phyloP scores from a whole-genome alignment of 306 rosid genomes.

The Begonia masoniana region DNA sequence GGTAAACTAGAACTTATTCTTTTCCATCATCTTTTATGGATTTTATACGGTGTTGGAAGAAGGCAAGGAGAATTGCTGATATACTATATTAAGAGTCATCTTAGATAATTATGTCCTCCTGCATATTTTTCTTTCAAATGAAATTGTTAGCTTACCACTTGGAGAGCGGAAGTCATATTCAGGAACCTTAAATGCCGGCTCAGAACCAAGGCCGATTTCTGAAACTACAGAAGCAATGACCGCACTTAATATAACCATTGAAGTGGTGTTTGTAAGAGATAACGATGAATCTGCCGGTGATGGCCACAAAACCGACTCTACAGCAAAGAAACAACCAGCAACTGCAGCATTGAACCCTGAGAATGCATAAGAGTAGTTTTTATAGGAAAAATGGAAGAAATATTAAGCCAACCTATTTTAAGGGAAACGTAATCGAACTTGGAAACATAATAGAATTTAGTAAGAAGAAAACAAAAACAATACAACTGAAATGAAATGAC shows the following conservation, averaged over 20 bases:
- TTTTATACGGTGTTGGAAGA: too few relatives aligned
- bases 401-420: background rate
- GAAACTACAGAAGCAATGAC: slow-evolving; percentile 83
- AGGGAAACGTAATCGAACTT: background rate
- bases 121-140: too few relatives aligned
- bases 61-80: too few relatives aligned
- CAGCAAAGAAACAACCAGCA: slow-evolving; percentile 87
- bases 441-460: background rate
- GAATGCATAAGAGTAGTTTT: slow-evolving; percentile 8
- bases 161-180: slow-evolving; percentile 81
- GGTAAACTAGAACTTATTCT: too few relatives aligned
- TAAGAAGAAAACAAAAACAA: too few relatives aligned
- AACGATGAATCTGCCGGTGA: slow-evolving; percentile 47
- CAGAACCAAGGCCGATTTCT: slow-evolving; percentile 72
- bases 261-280: slow-evolving; percentile 69
- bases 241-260: slow-evolving; percentile 88
- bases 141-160: slow-evolving; percentile 37
- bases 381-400: background rate
- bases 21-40: too few relatives aligned
- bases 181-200: slow-evolving; percentile 84
- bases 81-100: too few relatives aligned
- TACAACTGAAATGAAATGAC: too few relatives aligned
- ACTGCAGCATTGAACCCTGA: slow-evolving; percentile 92
- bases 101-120: too few relatives aligned
- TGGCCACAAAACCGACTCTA: slow-evolving; percentile 87